These are phyloP conservation scores for Lyophyllum decastes DNA, from an alignment of 768 basidiomycete genomes.

Conservation along the genomic window DNA sequence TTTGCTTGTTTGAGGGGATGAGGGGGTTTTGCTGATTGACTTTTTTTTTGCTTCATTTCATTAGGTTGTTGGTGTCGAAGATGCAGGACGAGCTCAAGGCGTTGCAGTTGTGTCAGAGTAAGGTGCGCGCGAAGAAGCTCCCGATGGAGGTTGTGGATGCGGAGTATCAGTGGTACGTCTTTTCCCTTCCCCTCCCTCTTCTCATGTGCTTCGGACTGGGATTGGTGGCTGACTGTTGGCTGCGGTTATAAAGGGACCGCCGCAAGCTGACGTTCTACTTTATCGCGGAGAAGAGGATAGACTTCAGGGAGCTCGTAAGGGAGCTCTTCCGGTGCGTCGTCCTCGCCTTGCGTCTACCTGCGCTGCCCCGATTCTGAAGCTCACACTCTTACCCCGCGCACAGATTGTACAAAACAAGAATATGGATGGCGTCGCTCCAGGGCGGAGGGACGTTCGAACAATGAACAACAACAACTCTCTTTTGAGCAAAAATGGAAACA, in stretches of 20 bases:
- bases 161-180: conserved; percentile 92
- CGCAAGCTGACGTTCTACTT: conserved; percentile 99
- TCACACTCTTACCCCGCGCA: neutral
- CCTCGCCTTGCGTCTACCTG: neutral
- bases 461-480: conserved; percentile 13
- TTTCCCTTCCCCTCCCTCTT: too few species aligned
- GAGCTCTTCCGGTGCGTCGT: conserved; percentile 81
- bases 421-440: conserved; percentile 91
- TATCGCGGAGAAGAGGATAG: conserved; percentile 91
- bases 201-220: neutral
- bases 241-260: conserved; percentile 63
- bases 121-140: conserved; percentile 90
- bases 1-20: neutral
- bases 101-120: conserved; percentile 85
- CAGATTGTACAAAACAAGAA: conserved; percentile 90
- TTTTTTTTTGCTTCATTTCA: conserved; percentile 4
- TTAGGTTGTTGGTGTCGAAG: conserved; percentile 79
- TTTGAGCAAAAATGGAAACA: too few species aligned
- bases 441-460: conserved; percentile 46
- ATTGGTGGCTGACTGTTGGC: neutral
- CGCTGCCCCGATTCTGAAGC: neutral
- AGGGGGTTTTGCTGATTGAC: too few species aligned
- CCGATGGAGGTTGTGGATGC: conserved; percentile 99
- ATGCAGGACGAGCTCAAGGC: conserved; percentile 91
- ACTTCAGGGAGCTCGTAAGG: conserved; percentile 94